Evolutionary conservation across 179 eudicot species (phyloP).

Genomic region (Camellia oleifera): DNA sequence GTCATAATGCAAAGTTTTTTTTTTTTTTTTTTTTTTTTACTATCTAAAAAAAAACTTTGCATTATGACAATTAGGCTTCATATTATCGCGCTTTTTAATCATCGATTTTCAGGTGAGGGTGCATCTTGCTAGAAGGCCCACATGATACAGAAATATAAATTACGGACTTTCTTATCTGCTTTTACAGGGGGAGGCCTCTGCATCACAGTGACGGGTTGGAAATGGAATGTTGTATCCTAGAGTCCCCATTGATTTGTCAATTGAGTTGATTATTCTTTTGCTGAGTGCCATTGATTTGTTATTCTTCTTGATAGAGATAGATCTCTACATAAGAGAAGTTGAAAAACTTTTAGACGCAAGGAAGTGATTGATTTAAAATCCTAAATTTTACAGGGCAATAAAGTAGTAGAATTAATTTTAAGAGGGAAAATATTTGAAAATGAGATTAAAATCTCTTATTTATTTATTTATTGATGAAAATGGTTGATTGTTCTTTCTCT

Average conservation of each 20-base stretch:
- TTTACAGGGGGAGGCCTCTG: not conserved
- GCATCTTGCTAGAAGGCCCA: not conserved
- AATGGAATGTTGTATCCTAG: not conserved
- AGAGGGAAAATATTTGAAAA: too few relatives aligned
- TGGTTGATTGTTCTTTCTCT: not conserved
- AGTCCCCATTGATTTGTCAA: not conserved
- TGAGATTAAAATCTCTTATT: too few relatives aligned
- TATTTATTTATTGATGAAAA: too few relatives aligned
- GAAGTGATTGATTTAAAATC: too few relatives aligned
- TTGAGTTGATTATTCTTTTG: not conserved
- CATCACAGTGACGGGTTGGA: not conserved
- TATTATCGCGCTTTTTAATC: constrained; percentile 3
- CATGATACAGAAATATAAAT: not conserved
- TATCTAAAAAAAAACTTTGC: too few relatives aligned
- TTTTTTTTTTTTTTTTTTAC: too few relatives aligned
- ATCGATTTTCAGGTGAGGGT: constrained; percentile 8
- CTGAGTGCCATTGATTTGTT: too few relatives aligned
- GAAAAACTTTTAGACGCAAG: too few relatives aligned
- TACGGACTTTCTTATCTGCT: not conserved
- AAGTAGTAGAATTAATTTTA: too few relatives aligned
- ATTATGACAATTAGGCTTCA: not conserved
- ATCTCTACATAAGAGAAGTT: too few relatives aligned
- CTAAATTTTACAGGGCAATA: too few relatives aligned
- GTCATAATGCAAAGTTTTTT: too few relatives aligned
- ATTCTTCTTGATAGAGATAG: not conserved